These are phyloP conservation scores for Sphagnurus paluster DNA, from an alignment of 1,284 basidiomycete genomes.

Conservation along the genomic window DNA sequence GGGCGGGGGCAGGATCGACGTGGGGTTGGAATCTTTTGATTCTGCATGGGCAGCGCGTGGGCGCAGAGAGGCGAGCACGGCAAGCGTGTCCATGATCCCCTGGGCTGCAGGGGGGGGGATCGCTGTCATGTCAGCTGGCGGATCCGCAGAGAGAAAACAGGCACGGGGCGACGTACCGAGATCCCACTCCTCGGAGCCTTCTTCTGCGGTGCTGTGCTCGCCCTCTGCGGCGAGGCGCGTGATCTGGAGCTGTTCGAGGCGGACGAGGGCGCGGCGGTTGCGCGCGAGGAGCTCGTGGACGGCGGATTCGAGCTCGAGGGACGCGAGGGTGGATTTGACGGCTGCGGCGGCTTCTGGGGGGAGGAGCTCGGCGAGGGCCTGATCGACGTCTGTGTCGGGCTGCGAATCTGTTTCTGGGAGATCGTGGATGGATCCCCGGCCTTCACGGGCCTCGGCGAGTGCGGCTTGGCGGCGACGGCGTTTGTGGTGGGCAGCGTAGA, in stretches of 20 bases:
- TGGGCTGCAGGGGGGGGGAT: constrained; percentile 50
- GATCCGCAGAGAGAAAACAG: constrained; percentile 14
- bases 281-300: constrained; percentile 65
- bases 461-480: constrained; percentile 29
- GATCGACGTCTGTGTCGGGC: constrained; percentile 27
- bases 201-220: constrained; percentile 48
- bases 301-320: constrained; percentile 62
- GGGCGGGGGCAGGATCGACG: constrained; percentile 58
- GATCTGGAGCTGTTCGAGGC: constrained; percentile 65
- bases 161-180: constrained; percentile 49
- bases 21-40: constrained; percentile 28
- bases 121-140: background rate
- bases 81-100: constrained; percentile 66
- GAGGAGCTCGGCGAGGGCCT: constrained; percentile 52
- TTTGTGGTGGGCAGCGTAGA: constrained; percentile 44
- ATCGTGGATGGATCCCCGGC: constrained; percentile 25
- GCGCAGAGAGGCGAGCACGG: constrained; percentile 66
- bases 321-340: constrained; percentile 57
- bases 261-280: constrained; percentile 60
- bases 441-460: constrained; percentile 25
- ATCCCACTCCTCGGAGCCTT: constrained; percentile 77
- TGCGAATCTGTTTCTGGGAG: background rate
- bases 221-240: constrained; percentile 47
- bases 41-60: constrained; percentile 51
- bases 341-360: constrained; percentile 50